Base-by-base conservation (phyloP, 2,329 filamentous ascomycete species). In the Colletotrichum sp. region DNA sequence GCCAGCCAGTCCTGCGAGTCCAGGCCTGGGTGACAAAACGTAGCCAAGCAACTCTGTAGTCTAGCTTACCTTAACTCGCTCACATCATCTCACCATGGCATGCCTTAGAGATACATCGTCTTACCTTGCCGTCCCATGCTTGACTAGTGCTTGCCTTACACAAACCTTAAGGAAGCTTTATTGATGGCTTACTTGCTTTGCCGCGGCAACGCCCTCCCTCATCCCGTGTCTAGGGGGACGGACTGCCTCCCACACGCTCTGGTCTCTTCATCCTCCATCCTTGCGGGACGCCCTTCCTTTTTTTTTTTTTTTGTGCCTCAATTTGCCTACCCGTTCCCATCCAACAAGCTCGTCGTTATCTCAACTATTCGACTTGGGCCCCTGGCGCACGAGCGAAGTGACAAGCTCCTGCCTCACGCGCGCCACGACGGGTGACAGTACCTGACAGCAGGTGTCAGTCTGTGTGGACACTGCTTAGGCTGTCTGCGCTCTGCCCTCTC, bases 401-500 rank as follows among this genome's bases (percentile, higher is more conserved):
- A 60, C 64, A 30, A 21, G 28, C 28, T 55, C 60, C 64, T 43
- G 39, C 48, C 43, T 43, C 69, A 34, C 28, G 57, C 61, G 72
- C 73, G 30, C 39, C 21, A 26, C n/a, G n/a, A 21, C 57, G 18
- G 28, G 16, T 68, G 55, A 48, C 34, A 72, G 63, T 73, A 73
- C 64, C 64, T 75, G 70, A 65, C 55, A 63, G 70, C 73, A 75
- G 70, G 63, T 65, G 73, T 36, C 64, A 64, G 59, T 48, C 69
- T 43, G 55, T 48, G 43, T 75, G 73, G 70, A 52, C 64, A 60
- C 55, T 9, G 26, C 39, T 73, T 16, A 70, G 39, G 39, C 10
- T 48, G 39, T 15, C 39, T n/a, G 18, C 39, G 39, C 39, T 68
- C 73, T 72, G 26, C 61, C 57, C 55, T 39, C 60, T 61, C 60